Base-by-base conservation (phyloP, 352 stramenopile species). In the Globisporangium spiculum region DNA sequence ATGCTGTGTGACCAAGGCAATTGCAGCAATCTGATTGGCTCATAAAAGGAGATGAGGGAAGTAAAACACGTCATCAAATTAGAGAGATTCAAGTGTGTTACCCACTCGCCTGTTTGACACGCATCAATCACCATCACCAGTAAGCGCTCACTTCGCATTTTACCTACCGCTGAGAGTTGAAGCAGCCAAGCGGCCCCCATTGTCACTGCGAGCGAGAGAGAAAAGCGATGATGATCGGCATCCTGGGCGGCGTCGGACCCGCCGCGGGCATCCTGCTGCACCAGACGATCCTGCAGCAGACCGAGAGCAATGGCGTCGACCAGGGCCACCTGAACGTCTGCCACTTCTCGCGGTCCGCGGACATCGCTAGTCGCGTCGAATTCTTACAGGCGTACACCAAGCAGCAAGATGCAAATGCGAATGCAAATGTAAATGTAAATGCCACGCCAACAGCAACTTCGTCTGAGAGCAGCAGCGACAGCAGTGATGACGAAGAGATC, bases 231-330 rank as follows among this genome's bases (percentile, higher is more conserved):
- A 76, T 82, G 71, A 77, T 88, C 30, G 79, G 79, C 38, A 84
- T 88, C 63, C 70, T 73, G 44, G 79, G 79, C n/a, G 79, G 79
- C 56, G 73, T 80, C 10, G 79, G 79, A 1, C 79, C 79, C 0
- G 79, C 79, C 5, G 79, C 79, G 7, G 79, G 79, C 20, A 75
- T 88, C 16, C 60, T 88, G 61, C 61, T 88, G n/a, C 79, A 88
- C 65, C 79, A 88, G 63, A 75, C 71, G 30, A 80, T 88, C 36
- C 65, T 88, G 27, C 70, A 80, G 63, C 73, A 85, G 52, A 88
- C 79, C 1, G 70, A 75, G 20, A 88, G 74, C 67, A 50, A 71
- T 16, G 79, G 79, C 24, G n/a, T 80, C 6, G 79, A 88, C 63
- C 74, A 85, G 46, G 79, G 79, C 34, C 79, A 88, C 64, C 65